Percentiles rank a stretch among this genome's conserved stretches.
phyloP scores from a whole-genome alignment of 306 rosid genomes.

The Corylus heterophylla region DNA sequence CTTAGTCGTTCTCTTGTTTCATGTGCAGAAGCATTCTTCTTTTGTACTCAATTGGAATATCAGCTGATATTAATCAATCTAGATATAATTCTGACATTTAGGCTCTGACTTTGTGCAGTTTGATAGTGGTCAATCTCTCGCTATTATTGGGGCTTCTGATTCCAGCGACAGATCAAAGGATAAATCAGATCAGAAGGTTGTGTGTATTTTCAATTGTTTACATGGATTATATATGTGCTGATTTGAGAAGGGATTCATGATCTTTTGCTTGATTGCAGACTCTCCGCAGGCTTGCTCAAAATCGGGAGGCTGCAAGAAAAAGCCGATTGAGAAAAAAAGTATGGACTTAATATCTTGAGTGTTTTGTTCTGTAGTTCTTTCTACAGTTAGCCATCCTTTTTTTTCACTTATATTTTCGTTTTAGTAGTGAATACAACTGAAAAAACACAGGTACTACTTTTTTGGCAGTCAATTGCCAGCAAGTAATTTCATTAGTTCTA shows the following conservation, averaged over 20 bases:
- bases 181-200: constrained; percentile 92
- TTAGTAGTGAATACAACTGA: neutral
- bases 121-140: constrained; percentile 59
- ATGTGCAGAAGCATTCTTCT: constrained; percentile 1
- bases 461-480: neutral
- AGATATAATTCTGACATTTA: constrained; percentile 32
- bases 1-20: constrained; percentile 2
- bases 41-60: constrained; percentile 16
- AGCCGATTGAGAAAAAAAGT: constrained; percentile 95
- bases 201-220: constrained; percentile 11
- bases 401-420: neutral
- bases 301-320: constrained; percentile 99
- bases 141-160: constrained; percentile 58
- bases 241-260: constrained; percentile 23
- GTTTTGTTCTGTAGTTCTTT: neutral
- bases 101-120: constrained; percentile 52
- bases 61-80: constrained; percentile 1
- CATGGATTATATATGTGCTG: constrained; percentile 9
- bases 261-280: constrained; percentile 43
- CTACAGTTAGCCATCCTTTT: constrained; percentile 3
- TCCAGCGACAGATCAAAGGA: constrained; percentile 95
- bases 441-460: neutral
- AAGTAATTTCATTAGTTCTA: neutral
- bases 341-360: constrained; percentile 18
- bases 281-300: constrained; percentile 95